Evolutionary conservation across 768 basidiomycete genomes (phyloP), one percentile per base, ranked within the genome.

Genomic region (Cytidiella melzeri): DNA sequence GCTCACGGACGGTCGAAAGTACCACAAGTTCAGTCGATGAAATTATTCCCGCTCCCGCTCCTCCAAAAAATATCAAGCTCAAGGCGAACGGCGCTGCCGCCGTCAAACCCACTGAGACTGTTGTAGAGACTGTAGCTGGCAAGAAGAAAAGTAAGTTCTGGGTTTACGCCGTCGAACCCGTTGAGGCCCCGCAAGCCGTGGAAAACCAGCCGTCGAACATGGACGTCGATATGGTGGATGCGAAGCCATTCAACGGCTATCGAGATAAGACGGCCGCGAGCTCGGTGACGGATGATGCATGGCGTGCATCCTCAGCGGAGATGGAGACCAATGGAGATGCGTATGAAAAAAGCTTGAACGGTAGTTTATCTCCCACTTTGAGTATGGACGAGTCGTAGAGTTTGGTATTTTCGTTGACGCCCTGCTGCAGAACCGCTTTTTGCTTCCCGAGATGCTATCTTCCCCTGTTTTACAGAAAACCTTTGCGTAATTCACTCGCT

Each of bases 141-240:
- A 88, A 84, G 70, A 91, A 87, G 70, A 82, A 76, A 64, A 91
- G 89, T 61, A 90, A 86, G 60, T 91, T 83, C 63, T 90, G 89
- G 88, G 84, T 85, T 39, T 92, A 92, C 55, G 89, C 89, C 18
- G 86, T 92, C 21, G 89, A 92, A 57, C 84, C 87, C 1, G 58
- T 77, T 6, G 70, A 67, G 21, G 55, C 67, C n/a, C 60, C 41
- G 21, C 42, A 23, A n/a, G 40, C 20, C 18, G 18, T 25, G 7
- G 28, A 37, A 34, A 26, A 39, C 28, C 5, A 39, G 26, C 38
- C 26, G 39, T 30, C 47, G 12, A 38, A 15, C 21, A 15, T n/a
- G 28, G 39, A 47, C 24, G 28, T 43, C 30, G 46, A 52, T 43
- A 52, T 52, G 51, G 27, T 23, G 23, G 51, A 52, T 25, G 40